These are phyloP conservation scores for Acanthamoeba culbertsoni DNA, from an alignment of 208 protist genomes.

Conservation along the genomic window DNA sequence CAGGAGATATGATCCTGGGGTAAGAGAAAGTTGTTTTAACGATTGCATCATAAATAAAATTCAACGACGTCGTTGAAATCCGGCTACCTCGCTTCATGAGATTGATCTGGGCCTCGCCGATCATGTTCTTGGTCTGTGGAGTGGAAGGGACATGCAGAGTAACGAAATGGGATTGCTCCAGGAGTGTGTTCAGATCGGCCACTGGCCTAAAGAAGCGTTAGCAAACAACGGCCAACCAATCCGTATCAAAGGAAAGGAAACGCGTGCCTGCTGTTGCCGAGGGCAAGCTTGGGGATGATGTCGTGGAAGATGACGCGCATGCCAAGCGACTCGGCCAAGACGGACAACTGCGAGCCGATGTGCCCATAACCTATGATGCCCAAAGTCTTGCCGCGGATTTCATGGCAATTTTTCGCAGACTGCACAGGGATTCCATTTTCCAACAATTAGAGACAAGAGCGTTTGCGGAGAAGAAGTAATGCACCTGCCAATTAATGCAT, in stretches of 20 bases:
- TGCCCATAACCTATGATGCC: constrained; percentile 93
- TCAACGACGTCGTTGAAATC: neutral
- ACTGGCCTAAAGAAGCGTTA: too few species aligned
- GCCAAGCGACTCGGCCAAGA: constrained; percentile 91
- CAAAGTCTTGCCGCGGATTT: constrained; percentile 73
- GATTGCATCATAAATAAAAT: neutral
- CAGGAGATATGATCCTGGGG: constrained; percentile 84
- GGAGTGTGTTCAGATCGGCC: constrained; percentile 83
- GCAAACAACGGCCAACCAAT: too few species aligned
- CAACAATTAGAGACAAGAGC: neutral
- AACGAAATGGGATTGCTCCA: constrained; percentile 89
- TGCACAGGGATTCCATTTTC: neutral
- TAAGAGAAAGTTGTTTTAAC: neutral
- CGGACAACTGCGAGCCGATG: constrained; percentile 91
- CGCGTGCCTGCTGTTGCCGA: constrained; percentile 86
- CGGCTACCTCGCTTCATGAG: constrained; percentile 82
- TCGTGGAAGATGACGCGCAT: constrained; percentile 94
- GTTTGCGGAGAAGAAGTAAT: neutral
- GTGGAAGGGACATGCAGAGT: constrained; percentile 91
- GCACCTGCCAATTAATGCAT: neutral
- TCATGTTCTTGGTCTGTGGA: constrained; percentile 85
- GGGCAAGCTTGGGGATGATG: constrained; percentile 86
- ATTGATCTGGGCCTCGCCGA: constrained; percentile 82
- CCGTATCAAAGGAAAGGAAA: neutral
- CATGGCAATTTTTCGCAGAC: constrained; percentile 63